Conservation (phyloP, 371 early-diverging fungal genomes). For the Capillidium heterosporum region DNA sequence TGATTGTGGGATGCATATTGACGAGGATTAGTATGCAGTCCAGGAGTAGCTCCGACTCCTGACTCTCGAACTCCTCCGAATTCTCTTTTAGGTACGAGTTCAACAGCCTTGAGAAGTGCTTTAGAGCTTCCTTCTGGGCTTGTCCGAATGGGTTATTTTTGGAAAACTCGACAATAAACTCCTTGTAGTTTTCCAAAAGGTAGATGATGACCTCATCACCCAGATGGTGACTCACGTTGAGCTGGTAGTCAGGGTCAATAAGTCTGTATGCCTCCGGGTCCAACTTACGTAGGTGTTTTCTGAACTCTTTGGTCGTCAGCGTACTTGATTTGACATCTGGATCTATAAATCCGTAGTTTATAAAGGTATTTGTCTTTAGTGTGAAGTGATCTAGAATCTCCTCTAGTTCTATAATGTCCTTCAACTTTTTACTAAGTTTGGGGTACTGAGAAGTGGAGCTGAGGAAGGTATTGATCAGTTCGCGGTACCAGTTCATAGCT, state of each 20-base stretch:
- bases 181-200: neutral
- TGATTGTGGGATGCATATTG: neutral
- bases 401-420: conserved; percentile 21
- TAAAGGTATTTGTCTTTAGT: conserved; percentile 4
- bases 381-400: conserved; percentile 17
- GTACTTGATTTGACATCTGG: neutral
- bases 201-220: neutral
- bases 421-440: conserved; percentile 9
- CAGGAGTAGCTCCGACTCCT: neutral
- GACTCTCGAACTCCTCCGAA: neutral
- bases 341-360: neutral
- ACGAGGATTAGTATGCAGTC: neutral
- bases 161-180: neutral
- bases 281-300: neutral
- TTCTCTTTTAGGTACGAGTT: neutral
- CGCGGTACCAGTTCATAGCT: conserved; percentile 35
- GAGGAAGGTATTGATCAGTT: conserved; percentile 42
- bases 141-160: neutral
- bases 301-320: neutral
- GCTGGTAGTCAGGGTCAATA: neutral
- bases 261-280: neutral
- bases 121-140: no score
- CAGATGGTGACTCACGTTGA: neutral
- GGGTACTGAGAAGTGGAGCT: neutral
- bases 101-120: neutral